Conservation (phyloP, 1,284 basidiomycete genomes). For the Abortiporus biennis region DNA sequence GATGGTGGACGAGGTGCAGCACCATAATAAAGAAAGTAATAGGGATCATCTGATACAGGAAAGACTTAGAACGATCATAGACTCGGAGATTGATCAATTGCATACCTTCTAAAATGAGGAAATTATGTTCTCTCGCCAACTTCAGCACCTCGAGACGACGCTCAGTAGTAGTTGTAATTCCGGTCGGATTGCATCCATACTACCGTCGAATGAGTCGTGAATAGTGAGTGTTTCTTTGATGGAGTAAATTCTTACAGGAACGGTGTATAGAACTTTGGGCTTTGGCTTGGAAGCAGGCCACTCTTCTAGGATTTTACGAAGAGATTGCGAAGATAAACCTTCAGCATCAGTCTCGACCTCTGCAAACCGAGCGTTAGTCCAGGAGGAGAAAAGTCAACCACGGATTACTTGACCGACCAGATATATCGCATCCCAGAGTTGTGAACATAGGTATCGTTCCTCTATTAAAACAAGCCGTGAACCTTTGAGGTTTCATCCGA, state of each 20-base stretch:
- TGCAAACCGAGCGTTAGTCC: conserved; percentile 19
- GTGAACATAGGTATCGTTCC: conserved; percentile 61
- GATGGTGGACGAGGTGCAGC: conserved; percentile 57
- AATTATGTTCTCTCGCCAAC: conserved; percentile 67
- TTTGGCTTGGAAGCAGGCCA: conserved; percentile 73
- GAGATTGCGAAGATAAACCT: conserved; percentile 61
- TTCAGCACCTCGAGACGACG: conserved; percentile 74
- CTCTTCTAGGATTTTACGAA: conserved; percentile 62
- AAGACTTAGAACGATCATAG: neutral
- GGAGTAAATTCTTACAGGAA: conserved; percentile 44
- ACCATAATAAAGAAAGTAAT: conserved; percentile 72
- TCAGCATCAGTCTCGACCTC: conserved; percentile 82
- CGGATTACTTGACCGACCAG: conserved; percentile 40
- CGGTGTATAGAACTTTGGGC: conserved; percentile 82
- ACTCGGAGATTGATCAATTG: conserved; percentile 12
- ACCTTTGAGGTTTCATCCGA: neutral
- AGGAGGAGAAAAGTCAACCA: conserved; percentile 2
- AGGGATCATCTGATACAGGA: conserved; percentile 61
- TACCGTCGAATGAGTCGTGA: conserved; percentile 17
- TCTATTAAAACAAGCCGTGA: conserved; percentile 24
- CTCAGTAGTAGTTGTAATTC: conserved; percentile 62
- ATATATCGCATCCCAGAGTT: conserved; percentile 45
- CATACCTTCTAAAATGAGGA: conserved; percentile 79
- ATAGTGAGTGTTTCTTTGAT: neutral
- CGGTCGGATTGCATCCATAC: conserved; percentile 79